These are phyloP conservation scores for Fusarium floridanum DNA, from an alignment of 2,329 filamentous ascomycete species.

Conservation along the genomic window DNA sequence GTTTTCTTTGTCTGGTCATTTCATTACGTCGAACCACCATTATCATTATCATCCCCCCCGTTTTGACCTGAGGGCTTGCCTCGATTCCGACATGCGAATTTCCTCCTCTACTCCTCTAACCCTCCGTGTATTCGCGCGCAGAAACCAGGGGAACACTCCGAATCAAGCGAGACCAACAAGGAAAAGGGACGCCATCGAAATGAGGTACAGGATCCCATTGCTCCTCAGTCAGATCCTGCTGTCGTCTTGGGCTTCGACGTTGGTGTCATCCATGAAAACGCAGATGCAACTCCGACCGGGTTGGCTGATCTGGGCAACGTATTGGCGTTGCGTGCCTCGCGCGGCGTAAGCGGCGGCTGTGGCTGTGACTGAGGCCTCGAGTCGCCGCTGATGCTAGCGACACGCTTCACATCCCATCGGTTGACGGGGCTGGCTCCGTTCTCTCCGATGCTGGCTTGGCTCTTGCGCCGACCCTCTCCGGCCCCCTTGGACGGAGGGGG, in stretches of 20 bases:
- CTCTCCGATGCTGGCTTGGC: slow-evolving; percentile 56
- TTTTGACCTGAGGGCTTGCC: slow-evolving; percentile 4
- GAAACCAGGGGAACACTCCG: neutral
- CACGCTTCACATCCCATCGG: slow-evolving; percentile 69
- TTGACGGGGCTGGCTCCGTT: slow-evolving; percentile 47
- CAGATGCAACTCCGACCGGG: slow-evolving; percentile 90
- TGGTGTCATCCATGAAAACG: slow-evolving; percentile 91
- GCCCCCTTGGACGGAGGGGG: slow-evolving; percentile 59
- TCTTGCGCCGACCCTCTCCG: slow-evolving; percentile 67
- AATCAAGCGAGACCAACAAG: slow-evolving; percentile 21
- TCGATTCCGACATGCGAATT: slow-evolving; percentile 22
- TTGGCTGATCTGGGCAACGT: slow-evolving; percentile 74
- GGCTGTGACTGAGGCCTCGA: slow-evolving; percentile 48
- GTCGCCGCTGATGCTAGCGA: slow-evolving; percentile 59
- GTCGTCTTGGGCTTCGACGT: slow-evolving; percentile 54
- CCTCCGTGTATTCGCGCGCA: neutral
- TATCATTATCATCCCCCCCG: slow-evolving; percentile 18
- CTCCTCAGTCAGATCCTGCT: slow-evolving; percentile 43
- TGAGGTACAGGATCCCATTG: neutral
- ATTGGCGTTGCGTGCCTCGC: slow-evolving; percentile 55
- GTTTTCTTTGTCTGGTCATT: slow-evolving; percentile 14
- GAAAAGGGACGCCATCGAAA: neutral
- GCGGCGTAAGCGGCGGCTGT: slow-evolving; percentile 48
- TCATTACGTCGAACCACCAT: slow-evolving; percentile 33
- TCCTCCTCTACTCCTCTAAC: slow-evolving; percentile 33